These are phyloP conservation scores for Penicillium cinerascens DNA, from an alignment of 495 filamentous ascomycete genomes.

Conservation along the genomic window DNA sequence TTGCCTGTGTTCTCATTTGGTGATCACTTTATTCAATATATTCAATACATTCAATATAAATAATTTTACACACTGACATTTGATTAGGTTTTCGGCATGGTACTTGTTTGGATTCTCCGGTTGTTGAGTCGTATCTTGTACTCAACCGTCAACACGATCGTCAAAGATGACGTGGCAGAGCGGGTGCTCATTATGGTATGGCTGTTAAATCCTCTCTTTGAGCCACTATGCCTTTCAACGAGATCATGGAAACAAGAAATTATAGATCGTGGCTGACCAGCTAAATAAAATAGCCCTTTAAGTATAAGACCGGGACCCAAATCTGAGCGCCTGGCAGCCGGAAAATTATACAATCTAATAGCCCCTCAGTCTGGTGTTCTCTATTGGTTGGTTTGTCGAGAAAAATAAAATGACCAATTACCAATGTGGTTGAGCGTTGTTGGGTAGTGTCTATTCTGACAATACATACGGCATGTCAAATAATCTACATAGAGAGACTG, in stretches of 20 bases:
- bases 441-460: too few species aligned
- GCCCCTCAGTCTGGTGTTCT: neutral
- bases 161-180: slow-evolving; percentile 45
- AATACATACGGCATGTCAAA: too few species aligned
- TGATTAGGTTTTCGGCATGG: slow-evolving; percentile 42
- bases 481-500: too few species aligned
- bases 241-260: neutral
- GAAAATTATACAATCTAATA: too few species aligned
- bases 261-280: neutral
- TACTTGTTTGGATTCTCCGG: slow-evolving; percentile 40
- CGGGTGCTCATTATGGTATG: slow-evolving; percentile 45
- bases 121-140: slow-evolving; percentile 45
- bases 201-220: neutral
- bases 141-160: slow-evolving; percentile 45
- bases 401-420: too few species aligned
- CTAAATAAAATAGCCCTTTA: slow-evolving; percentile 41
- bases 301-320: too few species aligned
- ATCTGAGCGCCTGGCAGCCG: too few species aligned
- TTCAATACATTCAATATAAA: too few species aligned
- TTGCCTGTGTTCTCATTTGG: neutral
- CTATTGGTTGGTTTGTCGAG: too few species aligned
- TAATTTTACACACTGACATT: neutral
- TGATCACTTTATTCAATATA: neutral
- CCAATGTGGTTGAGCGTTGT: too few species aligned
- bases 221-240: neutral